Base-by-base conservation (phyloP, 1,284 basidiomycete species). In the Marasmius oreades region DNA sequence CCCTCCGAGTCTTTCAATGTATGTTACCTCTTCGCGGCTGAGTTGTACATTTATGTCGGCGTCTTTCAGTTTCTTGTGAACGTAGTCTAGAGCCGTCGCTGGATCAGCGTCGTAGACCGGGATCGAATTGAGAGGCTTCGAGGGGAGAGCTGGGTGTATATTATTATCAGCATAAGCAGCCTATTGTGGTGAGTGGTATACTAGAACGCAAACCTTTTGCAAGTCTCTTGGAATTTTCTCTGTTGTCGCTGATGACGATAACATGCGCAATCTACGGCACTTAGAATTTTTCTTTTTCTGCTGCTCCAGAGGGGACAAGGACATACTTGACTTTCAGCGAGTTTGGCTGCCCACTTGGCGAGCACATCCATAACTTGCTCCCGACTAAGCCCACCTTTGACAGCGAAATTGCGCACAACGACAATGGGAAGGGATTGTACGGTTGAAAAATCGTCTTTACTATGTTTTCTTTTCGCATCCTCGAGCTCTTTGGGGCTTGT, bases 201-300 rank as follows among this genome's bases (percentile, higher is more conserved):
- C 10, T 54, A 11, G 24, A 39, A 5, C 7, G 11, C 37, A n/a
- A 6, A 88, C 90, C 87, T 78, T 88, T 90, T 0, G 92, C 86
- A 8, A 98, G 74, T 23, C 84, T 79, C 69, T 95, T 98, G 1
- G 85, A 80, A 53, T 94, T 90, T 62, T 95, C 93, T 23, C 90
- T 84, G 63, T 95, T 95, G 68, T 98, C 93, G 63, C 91, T 92
- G 34, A 95, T 78, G 45, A 98, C 86, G 48, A 99, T 78, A 42
- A 98, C 94, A 70, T 99, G 96, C 0, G 96, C 96, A 55, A 93
- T 77, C 85, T 76, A 55, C 44, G 34, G 53, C 12, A 42, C 37
- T 31, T 11, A n/a, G 28, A 23, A 10, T 11, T 18, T 28, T 20
- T 24, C n/a, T 10, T 55, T 34, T 16, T 20, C 3, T 20, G 20